phyloP scores from a whole-genome alignment of 2,329 filamentous ascomycete species.

The Curvularia sp. region DNA sequence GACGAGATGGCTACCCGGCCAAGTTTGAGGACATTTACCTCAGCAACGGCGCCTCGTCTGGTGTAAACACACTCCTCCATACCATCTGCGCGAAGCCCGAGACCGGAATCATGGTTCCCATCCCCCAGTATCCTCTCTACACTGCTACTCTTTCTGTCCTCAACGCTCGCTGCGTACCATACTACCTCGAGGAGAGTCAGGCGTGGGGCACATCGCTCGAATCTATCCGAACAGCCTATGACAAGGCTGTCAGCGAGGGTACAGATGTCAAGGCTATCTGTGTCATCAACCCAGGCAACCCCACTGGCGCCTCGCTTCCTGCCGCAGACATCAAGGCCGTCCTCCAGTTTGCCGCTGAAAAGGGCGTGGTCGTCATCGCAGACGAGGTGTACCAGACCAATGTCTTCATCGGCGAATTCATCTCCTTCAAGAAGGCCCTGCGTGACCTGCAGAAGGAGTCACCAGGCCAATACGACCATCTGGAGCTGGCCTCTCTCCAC shows the following conservation, averaged over 20 bases:
- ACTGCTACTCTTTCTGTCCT: constrained; percentile 89
- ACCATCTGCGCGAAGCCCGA: constrained; percentile 80
- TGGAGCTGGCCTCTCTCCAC: constrained; percentile 93
- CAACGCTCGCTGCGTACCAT: constrained; percentile 86
- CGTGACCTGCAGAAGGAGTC: constrained; percentile 74
- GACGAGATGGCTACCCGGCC: constrained; percentile 85
- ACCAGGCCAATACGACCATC: constrained; percentile 77
- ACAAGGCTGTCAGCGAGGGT: constrained; percentile 76
- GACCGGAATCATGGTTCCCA: constrained; percentile 88
- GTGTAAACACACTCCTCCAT: constrained; percentile 91
- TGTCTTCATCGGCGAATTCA: constrained; percentile 92
- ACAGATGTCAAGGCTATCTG: constrained; percentile 91
- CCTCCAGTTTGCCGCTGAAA: constrained; percentile 83
- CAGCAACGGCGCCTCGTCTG: constrained; percentile 88
- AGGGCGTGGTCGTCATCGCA: constrained; percentile 87
- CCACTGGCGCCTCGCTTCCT: constrained; percentile 85
- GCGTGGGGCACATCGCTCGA: constrained; percentile 87
- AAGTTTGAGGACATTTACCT: constrained; percentile 85
- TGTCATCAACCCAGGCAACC: constrained; percentile 98
- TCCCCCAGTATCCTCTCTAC: constrained; percentile 97
- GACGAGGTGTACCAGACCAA: constrained; percentile 99
- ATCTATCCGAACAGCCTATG: constrained; percentile 76
- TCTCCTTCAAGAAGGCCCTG: constrained; percentile 91
- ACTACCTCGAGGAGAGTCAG: constrained; percentile 86
- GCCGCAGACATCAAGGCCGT: constrained; percentile 81